These are phyloP conservation scores for Sungouiella thailandica DNA, from an alignment of 805 yeast genomes.

Conservation along the genomic window DNA sequence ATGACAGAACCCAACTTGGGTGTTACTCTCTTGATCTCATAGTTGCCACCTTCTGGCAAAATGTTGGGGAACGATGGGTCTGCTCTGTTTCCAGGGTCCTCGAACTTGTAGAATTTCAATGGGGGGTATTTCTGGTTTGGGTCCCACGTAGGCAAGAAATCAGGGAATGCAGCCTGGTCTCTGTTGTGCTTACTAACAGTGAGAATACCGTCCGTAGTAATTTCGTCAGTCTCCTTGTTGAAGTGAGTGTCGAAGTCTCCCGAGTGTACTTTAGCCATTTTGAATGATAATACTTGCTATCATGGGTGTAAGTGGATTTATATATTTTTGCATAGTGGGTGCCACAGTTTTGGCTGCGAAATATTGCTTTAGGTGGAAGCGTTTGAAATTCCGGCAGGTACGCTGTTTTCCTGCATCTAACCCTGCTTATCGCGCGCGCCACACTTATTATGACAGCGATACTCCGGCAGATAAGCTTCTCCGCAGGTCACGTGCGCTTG, in stretches of 20 bases:
- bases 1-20: conserved; percentile 71
- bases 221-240: conserved; percentile 44
- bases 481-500: too few species aligned
- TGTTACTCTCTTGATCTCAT: conserved; percentile 40
- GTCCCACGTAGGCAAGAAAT: conserved; percentile 66
- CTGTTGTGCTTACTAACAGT: conserved; percentile 33
- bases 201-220: conserved; percentile 39
- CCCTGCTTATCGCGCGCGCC: too few species aligned
- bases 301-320: background rate
- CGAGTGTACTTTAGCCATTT: conserved; percentile 2
- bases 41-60: conserved; percentile 33
- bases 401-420: too few species aligned
- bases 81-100: conserved; percentile 66
- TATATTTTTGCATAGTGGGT: background rate
- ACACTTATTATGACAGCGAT: too few species aligned
- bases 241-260: conserved; percentile 46
- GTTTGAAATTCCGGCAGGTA: too few species aligned
- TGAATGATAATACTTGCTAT: too few species aligned
- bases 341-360: conserved; percentile 12
- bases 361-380: too few species aligned
- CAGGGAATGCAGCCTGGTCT: conserved; percentile 38
- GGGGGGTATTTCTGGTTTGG: conserved; percentile 50
- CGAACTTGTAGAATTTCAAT: conserved; percentile 49
- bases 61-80: conserved; percentile 51
- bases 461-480: too few species aligned